phyloP scores from a whole-genome alignment of 1,139 yeast genomes.

The Yamadazyma diospyri region DNA sequence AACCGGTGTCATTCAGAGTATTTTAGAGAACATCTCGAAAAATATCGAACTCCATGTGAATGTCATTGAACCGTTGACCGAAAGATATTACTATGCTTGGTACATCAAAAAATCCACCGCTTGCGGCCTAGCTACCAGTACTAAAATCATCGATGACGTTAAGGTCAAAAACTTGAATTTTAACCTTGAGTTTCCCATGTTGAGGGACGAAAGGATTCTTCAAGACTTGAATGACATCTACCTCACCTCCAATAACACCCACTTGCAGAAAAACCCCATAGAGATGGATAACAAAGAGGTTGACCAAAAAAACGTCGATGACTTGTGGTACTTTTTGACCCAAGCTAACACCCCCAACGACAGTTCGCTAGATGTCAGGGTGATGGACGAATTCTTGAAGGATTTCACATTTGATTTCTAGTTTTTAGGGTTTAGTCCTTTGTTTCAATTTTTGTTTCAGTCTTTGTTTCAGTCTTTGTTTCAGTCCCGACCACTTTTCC shows the following conservation, averaged over 20 bases:
- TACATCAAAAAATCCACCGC: slow-evolving; percentile 28
- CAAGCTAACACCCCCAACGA: slow-evolving; percentile 5
- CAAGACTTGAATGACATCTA: slow-evolving; percentile 1
- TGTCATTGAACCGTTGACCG: slow-evolving; percentile 20
- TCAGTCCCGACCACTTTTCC: too few relatives aligned
- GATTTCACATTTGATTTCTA: slow-evolving; percentile 1
- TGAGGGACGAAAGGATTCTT: slow-evolving; percentile 3
- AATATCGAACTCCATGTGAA: slow-evolving; percentile 2
- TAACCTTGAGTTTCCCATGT: slow-evolving; percentile 4
- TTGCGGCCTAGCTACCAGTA: slow-evolving; percentile 1
- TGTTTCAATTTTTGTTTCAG: too few relatives aligned
- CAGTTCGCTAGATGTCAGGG: background rate
- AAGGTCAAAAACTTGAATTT: background rate
- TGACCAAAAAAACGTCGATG: slow-evolving; percentile 4
- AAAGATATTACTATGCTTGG: slow-evolving; percentile 45
- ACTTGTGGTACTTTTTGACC: slow-evolving; percentile 6
- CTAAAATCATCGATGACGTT: background rate
- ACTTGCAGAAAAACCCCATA: too few relatives aligned
- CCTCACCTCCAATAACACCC: background rate
- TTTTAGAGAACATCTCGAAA: background rate
- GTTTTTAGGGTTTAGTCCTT: too few relatives aligned
- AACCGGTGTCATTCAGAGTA: background rate
- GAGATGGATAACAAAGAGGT: too few relatives aligned
- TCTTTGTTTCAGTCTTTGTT: too few relatives aligned
- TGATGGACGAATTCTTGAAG: slow-evolving; percentile 5